phyloP scores from a whole-genome alignment of 169 alveolate species.

The Plasmodium reichenowi region DNA sequence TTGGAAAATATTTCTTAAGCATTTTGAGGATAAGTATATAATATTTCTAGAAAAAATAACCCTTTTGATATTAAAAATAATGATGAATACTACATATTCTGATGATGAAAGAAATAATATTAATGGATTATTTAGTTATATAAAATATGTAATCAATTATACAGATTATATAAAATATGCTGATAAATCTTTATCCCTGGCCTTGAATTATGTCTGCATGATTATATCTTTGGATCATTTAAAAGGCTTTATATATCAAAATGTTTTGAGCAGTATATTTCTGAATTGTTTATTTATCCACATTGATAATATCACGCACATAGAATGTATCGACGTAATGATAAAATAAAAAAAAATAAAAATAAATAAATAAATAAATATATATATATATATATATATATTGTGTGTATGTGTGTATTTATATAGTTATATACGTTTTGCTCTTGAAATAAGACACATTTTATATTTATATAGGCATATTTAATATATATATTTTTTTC shows the following conservation, averaged over 20 bases:
- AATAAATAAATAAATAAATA: background rate
- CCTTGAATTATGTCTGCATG: slow-evolving; percentile 51
- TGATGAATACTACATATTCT: slow-evolving; percentile 39
- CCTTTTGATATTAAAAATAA: slow-evolving; percentile 46
- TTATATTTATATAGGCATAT: background rate
- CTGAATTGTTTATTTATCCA: slow-evolving; percentile 40
- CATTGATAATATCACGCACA: slow-evolving; percentile 46
- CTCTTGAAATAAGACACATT: too few species aligned
- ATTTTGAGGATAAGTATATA: slow-evolving; percentile 58
- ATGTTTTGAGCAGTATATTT: slow-evolving; percentile 44
- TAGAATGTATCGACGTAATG: slow-evolving; percentile 61
- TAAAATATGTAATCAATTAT: slow-evolving; percentile 35
- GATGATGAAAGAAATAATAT: slow-evolving; percentile 44
- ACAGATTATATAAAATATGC: slow-evolving; percentile 54
- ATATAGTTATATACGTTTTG: background rate
- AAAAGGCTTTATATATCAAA: slow-evolving; percentile 55
- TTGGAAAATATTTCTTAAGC: slow-evolving; percentile 40
- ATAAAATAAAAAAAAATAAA: background rate
- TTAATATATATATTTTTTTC: background rate
- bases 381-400: background rate
- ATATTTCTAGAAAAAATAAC: slow-evolving; percentile 59
- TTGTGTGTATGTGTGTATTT: background rate
- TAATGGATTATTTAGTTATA: slow-evolving; percentile 30
- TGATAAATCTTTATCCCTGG: slow-evolving; percentile 47
- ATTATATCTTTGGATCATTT: slow-evolving; percentile 39